Conservation (phyloP, 495 filamentous ascomycete genomes). For the Penicillium arizonense region DNA sequence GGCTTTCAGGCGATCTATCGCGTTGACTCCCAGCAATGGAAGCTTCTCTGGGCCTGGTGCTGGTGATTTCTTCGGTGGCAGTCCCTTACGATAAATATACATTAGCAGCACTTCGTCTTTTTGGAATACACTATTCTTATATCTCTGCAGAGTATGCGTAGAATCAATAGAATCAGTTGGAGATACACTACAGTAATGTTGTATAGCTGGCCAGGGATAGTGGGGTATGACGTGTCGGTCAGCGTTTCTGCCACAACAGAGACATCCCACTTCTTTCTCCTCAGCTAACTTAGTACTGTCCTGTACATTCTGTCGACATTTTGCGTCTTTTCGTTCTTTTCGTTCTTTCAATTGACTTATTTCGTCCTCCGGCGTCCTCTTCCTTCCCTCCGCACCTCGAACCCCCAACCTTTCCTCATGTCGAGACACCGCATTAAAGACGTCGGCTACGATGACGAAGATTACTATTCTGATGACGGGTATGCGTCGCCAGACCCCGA, state of each 20-base stretch:
- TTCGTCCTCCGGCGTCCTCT: conserved; percentile 1
- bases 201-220: neutral
- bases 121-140: neutral
- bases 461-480: conserved; percentile 40
- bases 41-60: conserved; percentile 41
- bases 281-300: too few relatives aligned
- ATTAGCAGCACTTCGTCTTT: neutral
- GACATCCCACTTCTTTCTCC: too few relatives aligned
- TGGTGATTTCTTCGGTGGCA: conserved; percentile 43
- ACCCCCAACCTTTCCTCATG: conserved; percentile 27
- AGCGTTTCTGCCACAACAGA: neutral
- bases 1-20: conserved; percentile 45
- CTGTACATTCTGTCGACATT: too few relatives aligned
- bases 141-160: too few relatives aligned
- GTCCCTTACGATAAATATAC: conserved; percentile 37
- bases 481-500: conserved; percentile 45
- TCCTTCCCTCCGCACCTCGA: conserved; percentile 1
- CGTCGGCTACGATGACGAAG: conserved; percentile 45
- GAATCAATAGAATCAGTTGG: too few relatives aligned
- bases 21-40: conserved; percentile 47
- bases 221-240: conserved; percentile 1
- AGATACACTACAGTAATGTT: too few relatives aligned
- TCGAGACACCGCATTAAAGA: conserved; percentile 49
- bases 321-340: too few relatives aligned
- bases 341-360: too few relatives aligned